These are phyloP conservation scores for Clitoria ternatea DNA, from an alignment of 306 rosid species.

Conservation along the genomic window DNA sequence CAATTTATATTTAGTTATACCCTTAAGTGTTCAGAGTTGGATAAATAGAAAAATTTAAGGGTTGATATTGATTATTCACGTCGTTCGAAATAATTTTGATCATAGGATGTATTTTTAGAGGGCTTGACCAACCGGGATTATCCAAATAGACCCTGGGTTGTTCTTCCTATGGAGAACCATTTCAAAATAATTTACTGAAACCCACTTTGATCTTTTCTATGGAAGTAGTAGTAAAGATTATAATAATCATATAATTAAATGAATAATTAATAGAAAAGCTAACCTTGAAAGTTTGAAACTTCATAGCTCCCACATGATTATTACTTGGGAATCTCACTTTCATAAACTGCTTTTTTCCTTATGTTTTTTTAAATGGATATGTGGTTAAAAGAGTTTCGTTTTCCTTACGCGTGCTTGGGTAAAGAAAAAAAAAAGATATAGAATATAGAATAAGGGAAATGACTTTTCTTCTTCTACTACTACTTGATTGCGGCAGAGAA, in stretches of 20 bases:
- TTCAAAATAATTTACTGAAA: conserved; percentile 26
- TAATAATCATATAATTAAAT: background rate
- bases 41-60: too few relatives aligned
- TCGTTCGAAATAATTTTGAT: too few relatives aligned
- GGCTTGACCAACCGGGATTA: too few relatives aligned
- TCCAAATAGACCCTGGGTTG: too few relatives aligned
- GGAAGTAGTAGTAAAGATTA: conserved; percentile 25
- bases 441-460: background rate
- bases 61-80: too few relatives aligned
- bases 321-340: conserved; percentile 47
- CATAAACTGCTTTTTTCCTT: conserved; percentile 22
- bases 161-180: too few relatives aligned
- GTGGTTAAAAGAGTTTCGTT: conserved; percentile 27
- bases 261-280: background rate
- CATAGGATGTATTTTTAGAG: too few relatives aligned
- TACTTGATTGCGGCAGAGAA: conserved; percentile 7
- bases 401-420: conserved; percentile 31
- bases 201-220: conserved; percentile 38
- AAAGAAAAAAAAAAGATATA: conserved; percentile 25
- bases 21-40: too few relatives aligned
- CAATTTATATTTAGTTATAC: background rate
- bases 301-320: conserved; percentile 46
- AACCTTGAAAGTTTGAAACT: conserved; percentile 36
- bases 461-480: background rate
- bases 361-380: conserved; percentile 8